Evolutionary conservation across 768 basidiomycete species (phyloP).

Genomic region (Candolleomyces efflorescens): DNA sequence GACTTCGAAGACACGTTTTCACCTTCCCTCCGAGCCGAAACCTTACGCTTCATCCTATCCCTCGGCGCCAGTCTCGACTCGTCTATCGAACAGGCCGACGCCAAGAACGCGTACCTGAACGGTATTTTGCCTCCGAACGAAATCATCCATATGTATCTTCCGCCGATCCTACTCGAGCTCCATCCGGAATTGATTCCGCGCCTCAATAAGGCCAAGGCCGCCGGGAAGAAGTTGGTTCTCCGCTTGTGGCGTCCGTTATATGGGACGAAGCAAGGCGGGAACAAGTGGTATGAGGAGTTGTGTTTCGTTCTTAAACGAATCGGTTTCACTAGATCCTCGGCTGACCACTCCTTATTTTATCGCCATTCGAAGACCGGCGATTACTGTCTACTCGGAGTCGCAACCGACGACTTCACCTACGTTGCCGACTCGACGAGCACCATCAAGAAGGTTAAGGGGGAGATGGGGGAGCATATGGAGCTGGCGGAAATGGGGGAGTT

Average conservation of each 20-base stretch:
- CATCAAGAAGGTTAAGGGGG: neutral
- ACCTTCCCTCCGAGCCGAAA: neutral
- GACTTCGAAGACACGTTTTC: too few relatives aligned
- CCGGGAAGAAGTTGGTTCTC: neutral
- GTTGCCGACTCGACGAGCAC: neutral
- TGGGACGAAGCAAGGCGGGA: constrained; percentile 25
- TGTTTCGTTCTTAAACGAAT: constrained; percentile 1
- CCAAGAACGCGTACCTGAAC: neutral
- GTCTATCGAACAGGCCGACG: neutral
- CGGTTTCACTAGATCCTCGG: constrained; percentile 8
- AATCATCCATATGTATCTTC: neutral
- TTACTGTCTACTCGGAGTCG: constrained; percentile 18
- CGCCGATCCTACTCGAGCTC: neutral
- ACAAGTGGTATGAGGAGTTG: constrained; percentile 4
- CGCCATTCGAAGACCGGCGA: constrained; percentile 19
- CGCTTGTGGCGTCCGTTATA: constrained; percentile 20
- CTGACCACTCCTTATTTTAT: constrained; percentile 10
- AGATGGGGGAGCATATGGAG: constrained; percentile 11
- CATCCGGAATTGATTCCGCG: neutral
- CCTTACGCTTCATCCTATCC: neutral
- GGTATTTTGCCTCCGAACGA: neutral
- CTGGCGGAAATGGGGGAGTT: constrained; percentile 22
- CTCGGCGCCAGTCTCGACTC: neutral
- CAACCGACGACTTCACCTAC: constrained; percentile 10
- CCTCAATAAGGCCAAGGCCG: neutral